A percentile compares a stretch with the other conserved stretches of the same genome.
Conservation (phyloP, 768 basidiomycete genomes). For the Cystobasidium tubakii region DNA sequence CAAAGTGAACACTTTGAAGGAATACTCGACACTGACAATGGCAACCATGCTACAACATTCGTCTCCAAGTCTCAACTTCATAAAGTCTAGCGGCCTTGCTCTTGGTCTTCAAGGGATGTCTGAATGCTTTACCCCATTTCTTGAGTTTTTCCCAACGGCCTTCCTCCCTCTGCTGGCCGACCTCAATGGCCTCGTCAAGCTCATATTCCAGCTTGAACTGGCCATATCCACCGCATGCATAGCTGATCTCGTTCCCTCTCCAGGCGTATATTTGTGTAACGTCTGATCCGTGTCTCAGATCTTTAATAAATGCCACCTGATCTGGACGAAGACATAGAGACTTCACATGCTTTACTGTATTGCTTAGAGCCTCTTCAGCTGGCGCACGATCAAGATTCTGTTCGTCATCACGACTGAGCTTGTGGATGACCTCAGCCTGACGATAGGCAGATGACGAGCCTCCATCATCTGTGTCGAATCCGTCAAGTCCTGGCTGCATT, state of each 20-base stretch:
- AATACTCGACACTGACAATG: too few species aligned
- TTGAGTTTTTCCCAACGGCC: not conserved
- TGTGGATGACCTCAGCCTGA: not conserved
- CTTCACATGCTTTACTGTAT: not conserved
- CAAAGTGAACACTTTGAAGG: too few species aligned
- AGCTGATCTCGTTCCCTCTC: conserved; percentile 27
- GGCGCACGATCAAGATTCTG: too few species aligned
- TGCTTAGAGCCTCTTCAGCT: not conserved
- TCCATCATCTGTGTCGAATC: not conserved
- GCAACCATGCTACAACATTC: not conserved
- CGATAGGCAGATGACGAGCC: not conserved
- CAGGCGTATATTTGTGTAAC: not conserved
- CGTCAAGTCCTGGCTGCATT: not conserved
- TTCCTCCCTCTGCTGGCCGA: not conserved
- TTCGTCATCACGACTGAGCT: not conserved
- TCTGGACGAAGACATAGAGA: not conserved
- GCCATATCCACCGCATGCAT: not conserved
- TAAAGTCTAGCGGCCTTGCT: not conserved
- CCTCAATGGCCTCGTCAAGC: not conserved
- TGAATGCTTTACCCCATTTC: not conserved
- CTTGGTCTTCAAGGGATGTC: not conserved
- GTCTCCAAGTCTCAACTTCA: not conserved
- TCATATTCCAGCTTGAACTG: not conserved
- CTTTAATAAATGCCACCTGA: not conserved
- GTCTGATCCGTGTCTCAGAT: not conserved